Evolutionary conservation across 768 basidiomycete genomes (phyloP).

Genomic region (Lentinus brumalis): DNA sequence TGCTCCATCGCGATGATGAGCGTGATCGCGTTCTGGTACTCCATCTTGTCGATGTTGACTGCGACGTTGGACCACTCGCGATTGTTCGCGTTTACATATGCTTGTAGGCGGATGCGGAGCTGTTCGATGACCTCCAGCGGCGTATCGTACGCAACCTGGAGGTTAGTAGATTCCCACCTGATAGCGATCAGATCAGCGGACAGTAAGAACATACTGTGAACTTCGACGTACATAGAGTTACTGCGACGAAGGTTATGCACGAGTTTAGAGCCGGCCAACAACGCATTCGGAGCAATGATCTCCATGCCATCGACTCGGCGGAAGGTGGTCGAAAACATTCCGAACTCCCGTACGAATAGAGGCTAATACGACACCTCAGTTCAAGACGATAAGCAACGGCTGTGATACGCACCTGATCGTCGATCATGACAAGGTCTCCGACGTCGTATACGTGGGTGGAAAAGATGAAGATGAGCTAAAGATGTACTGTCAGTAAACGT

Average conservation of each 20-base stretch:
- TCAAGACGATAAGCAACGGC: not conserved
- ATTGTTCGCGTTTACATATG: slow-evolving; percentile 61
- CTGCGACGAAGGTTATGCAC: slow-evolving; percentile 79
- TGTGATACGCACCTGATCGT: slow-evolving; percentile 52
- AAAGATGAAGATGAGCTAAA: slow-evolving; percentile 80
- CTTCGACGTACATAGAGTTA: slow-evolving; percentile 61
- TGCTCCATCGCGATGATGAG: slow-evolving; percentile 75
- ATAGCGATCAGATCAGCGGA: not conserved
- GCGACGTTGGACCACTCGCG: slow-evolving; percentile 71
- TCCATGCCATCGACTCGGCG: slow-evolving; percentile 80
- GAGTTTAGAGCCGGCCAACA: slow-evolving; percentile 68
- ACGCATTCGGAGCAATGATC: slow-evolving; percentile 75
- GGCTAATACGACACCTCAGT: slow-evolving; percentile 27
- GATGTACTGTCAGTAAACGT: too few species aligned
- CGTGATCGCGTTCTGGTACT: slow-evolving; percentile 70
- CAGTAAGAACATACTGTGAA: not conserved
- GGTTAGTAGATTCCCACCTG: slow-evolving; percentile 68
- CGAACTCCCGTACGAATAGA: slow-evolving; percentile 73
- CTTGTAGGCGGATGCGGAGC: slow-evolving; percentile 54
- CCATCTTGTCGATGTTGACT: slow-evolving; percentile 80
- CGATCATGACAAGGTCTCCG: slow-evolving; percentile 81
- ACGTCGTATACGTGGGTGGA: slow-evolving; percentile 87
- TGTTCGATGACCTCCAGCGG: slow-evolving; percentile 71
- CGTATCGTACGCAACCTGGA: slow-evolving; percentile 69
- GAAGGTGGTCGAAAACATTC: slow-evolving; percentile 79